Percentiles rank a stretch among this genome's conserved stretches.
Evolutionary conservation across 805 yeast genomes (phyloP).

Genomic region (Cyberlindnera xylosilytica): DNA sequence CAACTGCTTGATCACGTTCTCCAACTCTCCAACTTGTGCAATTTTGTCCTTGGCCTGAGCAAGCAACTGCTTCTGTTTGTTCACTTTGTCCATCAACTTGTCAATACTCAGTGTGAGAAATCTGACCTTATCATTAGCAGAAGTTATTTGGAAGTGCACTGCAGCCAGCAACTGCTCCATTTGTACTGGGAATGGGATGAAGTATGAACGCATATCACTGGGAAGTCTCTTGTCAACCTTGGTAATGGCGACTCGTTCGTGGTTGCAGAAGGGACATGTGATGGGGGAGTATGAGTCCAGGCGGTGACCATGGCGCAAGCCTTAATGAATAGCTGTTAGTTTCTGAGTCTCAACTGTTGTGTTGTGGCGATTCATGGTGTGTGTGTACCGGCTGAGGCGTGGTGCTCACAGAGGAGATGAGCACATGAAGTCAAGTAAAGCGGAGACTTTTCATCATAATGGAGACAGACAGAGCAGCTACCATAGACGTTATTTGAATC

Average conservation of each 20-base stretch:
- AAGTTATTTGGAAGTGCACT: conserved; percentile 24
- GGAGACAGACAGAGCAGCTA: conserved; percentile 34
- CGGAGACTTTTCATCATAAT: conserved; percentile 19
- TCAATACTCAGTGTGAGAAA: conserved; percentile 16
- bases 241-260: conserved; percentile 17
- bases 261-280: conserved; percentile 19
- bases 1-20: conserved; percentile 11
- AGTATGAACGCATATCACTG: conserved; percentile 21
- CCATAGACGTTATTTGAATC: conserved; percentile 29
- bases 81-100: conserved; percentile 18
- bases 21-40: conserved; percentile 15
- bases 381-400: conserved; percentile 20
- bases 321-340: no score
- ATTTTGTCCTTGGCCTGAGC: conserved; percentile 24
- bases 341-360: no score
- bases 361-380: conserved; percentile 1
- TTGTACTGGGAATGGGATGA: conserved; percentile 24
- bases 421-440: conserved; percentile 37
- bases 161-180: conserved; percentile 24
- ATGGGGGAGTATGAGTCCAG: no score
- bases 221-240: conserved; percentile 21
- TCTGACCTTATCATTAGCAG: conserved; percentile 20
- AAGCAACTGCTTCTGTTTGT: conserved; percentile 23
- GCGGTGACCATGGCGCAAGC: no score
- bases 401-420: conserved; percentile 34